Conservation (phyloP, 2,329 filamentous ascomycete genomes). For the Colletotrichum orchidophilum region DNA sequence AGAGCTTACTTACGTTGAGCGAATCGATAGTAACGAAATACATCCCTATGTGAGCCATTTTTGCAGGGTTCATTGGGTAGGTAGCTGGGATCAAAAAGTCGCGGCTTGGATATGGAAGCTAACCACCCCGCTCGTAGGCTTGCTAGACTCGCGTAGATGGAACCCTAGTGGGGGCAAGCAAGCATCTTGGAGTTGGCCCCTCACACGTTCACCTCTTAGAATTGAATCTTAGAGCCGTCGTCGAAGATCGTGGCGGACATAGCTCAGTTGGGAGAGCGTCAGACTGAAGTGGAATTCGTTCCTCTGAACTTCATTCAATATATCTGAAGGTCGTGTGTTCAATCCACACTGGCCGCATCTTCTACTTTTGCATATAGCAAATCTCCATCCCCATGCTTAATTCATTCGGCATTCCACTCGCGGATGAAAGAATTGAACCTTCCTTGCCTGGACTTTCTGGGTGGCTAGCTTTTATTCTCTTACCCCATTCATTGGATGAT, state of each 20-base stretch:
- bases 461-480: no score
- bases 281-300: constrained; percentile 18
- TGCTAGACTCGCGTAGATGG: neutral
- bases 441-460: no score
- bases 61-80: neutral
- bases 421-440: no score
- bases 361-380: neutral
- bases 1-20: neutral
- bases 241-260: constrained; percentile 22
- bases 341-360: constrained; percentile 24
- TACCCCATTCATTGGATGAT: no score
- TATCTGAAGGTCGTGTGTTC: constrained; percentile 26
- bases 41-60: neutral
- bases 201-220: neutral
- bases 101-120: neutral
- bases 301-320: neutral
- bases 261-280: constrained; percentile 28
- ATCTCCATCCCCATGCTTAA: no score
- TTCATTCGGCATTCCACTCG: no score
- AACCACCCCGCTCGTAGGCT: neutral
- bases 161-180: constrained; percentile 19
- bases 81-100: neutral
- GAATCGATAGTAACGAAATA: neutral
- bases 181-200: neutral
- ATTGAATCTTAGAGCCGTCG: rapidly evolving